These are phyloP conservation scores for Penicillium sp. DNA, from an alignment of 2,329 filamentous ascomycete species.

Conservation along the genomic window DNA sequence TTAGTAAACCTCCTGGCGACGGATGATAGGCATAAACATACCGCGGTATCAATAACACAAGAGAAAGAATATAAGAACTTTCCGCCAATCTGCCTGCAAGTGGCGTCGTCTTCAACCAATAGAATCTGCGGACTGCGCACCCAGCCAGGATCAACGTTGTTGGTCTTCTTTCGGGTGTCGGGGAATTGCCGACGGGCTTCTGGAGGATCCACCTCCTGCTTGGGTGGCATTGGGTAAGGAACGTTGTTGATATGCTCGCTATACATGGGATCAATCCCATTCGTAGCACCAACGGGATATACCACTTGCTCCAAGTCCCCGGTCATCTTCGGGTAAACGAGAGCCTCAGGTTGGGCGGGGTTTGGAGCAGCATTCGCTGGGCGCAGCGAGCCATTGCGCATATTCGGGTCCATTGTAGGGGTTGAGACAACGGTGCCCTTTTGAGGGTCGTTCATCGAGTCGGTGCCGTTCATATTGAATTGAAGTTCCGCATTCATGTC, in stretches of 20 bases:
- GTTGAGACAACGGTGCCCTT: constrained; percentile 59
- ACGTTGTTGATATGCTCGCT: constrained; percentile 94
- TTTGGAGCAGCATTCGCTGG: constrained; percentile 51
- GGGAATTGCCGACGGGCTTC: constrained; percentile 50
- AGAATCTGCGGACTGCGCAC: constrained; percentile 73
- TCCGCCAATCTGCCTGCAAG: constrained; percentile 65
- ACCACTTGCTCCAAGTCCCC: constrained; percentile 71
- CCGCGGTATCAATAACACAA: constrained; percentile 64
- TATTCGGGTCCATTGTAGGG: constrained; percentile 55
- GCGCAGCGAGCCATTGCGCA: constrained; percentile 47
- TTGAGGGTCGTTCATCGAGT: constrained; percentile 63
- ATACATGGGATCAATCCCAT: constrained; percentile 93
- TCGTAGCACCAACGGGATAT: constrained; percentile 86
- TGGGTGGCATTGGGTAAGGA: constrained; percentile 76
- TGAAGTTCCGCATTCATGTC: constrained; percentile 67
- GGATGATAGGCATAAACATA: constrained; percentile 41
- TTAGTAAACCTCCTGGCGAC: constrained; percentile 10
- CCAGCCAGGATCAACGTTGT: constrained; percentile 65
- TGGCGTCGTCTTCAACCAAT: constrained; percentile 80
- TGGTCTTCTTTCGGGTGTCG: constrained; percentile 62
- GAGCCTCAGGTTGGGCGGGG: constrained; percentile 36
- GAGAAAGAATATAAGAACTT: constrained; percentile 68
- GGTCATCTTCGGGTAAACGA: constrained; percentile 53
- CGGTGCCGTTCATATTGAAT: constrained; percentile 63
- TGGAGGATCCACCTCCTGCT: constrained; percentile 52